Percentiles rank a stretch among this genome's conserved stretches.
phyloP scores from a whole-genome alignment of 495 filamentous ascomycete genomes.

The Amniculicola lignicola region DNA sequence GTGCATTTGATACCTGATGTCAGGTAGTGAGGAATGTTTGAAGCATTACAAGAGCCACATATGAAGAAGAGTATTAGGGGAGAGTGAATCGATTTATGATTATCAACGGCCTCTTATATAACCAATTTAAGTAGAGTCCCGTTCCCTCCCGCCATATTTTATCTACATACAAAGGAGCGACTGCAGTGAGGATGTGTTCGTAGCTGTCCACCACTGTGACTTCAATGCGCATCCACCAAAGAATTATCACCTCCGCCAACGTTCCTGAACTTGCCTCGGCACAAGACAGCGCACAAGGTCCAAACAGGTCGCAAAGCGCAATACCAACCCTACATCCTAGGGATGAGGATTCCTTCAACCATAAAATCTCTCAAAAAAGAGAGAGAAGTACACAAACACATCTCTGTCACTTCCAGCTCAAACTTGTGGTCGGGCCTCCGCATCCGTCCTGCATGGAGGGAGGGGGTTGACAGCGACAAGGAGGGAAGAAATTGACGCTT shows the following conservation, averaged over 20 bases:
- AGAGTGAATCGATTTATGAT: conserved; percentile 10
- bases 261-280: conserved; percentile 8
- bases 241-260: not conserved
- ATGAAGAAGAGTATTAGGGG: not conserved
- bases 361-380: too few species aligned
- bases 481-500: conserved; percentile 34
- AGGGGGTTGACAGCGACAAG: conserved; percentile 4
- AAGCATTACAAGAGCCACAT: too few species aligned
- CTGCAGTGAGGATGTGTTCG: not conserved
- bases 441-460: not conserved
- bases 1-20: too few species aligned
- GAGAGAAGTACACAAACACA: too few species aligned
- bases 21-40: too few species aligned
- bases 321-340: conserved; percentile 35
- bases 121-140: not conserved
- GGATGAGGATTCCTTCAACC: conserved; percentile 32
- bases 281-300: conserved; percentile 7
- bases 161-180: not conserved
- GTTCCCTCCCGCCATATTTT: not conserved
- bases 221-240: not conserved
- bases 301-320: conserved; percentile 18
- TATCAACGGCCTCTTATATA: conserved; percentile 3
- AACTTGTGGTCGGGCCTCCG: conserved; percentile 9
- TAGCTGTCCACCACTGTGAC: too few species aligned
- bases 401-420: conserved; percentile 31